Conservation (phyloP, 1,284 basidiomycete genomes). For the Sanghuangporus baumii region DNA sequence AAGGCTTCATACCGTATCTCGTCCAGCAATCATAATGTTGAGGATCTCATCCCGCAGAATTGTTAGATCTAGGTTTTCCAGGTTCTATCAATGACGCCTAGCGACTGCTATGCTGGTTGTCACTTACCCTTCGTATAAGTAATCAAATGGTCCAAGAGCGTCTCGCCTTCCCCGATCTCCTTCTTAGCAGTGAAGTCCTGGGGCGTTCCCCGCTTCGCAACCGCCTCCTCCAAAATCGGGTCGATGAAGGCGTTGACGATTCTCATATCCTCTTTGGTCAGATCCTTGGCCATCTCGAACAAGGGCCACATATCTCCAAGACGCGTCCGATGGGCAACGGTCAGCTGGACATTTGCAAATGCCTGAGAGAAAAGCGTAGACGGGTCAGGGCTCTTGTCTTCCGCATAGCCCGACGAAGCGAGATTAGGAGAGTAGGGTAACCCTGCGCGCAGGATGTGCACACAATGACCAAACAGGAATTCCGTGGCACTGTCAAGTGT, state of each 20-base stretch:
- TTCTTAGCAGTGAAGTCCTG: slow-evolving; percentile 19
- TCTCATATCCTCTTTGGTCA: slow-evolving; percentile 38
- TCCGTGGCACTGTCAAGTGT: slow-evolving; percentile 36
- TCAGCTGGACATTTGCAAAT: slow-evolving; percentile 31
- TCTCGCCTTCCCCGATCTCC: slow-evolving; percentile 33
- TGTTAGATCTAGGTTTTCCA: slow-evolving; percentile 20
- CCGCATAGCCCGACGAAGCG: not conserved
- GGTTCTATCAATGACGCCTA: not conserved
- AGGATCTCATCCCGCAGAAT: slow-evolving; percentile 32
- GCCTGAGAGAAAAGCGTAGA: slow-evolving; percentile 5
- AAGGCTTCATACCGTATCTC: slow-evolving; percentile 27
- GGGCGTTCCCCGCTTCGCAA: slow-evolving; percentile 29
- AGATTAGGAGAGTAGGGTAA: slow-evolving; percentile 28
- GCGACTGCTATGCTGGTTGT: not conserved
- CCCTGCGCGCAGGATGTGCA: slow-evolving; percentile 28
- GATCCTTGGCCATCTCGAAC: slow-evolving; percentile 42
- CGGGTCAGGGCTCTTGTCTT: slow-evolving; percentile 21
- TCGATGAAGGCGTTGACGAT: slow-evolving; percentile 45
- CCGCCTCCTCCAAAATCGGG: slow-evolving; percentile 43
- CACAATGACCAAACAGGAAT: slow-evolving; percentile 33
- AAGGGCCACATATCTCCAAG: slow-evolving; percentile 43
- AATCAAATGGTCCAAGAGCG: slow-evolving; percentile 47
- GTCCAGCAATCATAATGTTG: slow-evolving; percentile 32
- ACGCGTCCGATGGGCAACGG: slow-evolving; percentile 34
- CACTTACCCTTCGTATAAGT: slow-evolving; percentile 41